Evolutionary conservation across 129 eudicot species (phyloP), one percentile per base, ranked within the genome.

Genomic region (Heracleum sosnowskyi): DNA sequence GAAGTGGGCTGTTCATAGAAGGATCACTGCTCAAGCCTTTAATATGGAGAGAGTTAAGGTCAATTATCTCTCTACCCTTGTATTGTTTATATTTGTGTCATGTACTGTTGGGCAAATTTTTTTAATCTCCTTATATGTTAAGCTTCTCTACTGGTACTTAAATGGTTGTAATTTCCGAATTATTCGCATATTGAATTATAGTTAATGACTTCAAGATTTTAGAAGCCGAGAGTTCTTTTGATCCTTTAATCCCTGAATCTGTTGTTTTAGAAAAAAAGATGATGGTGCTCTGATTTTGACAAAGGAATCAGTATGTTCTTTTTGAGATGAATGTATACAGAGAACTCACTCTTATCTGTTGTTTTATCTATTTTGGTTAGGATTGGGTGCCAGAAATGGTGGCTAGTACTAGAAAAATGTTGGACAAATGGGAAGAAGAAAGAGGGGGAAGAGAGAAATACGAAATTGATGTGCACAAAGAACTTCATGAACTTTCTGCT

Each of bases 341-440:
- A 69, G 22, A 29, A 34, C 8, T 68, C 4, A 35, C n/a, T 31
- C 74, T 33, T 20, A 69, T 33, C 0, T 33, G n/a, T 16, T 7
- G 24, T 69, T 7, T 35, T 0, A 16, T 35, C 22, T 0, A 16
- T 73, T 39, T 28, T 44, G 77, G 39, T 4, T 79, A 91, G 98
- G 94, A 84, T 75, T 91, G 98, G 98, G 81, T 93, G 51, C 96
- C 93, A 15, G 96, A 88, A 77, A 93, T 93, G 53, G 96, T 88
- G 41, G 88, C 72, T 18, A 91, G 98, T 63, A 91, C 89, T 0
- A 82, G 9, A 31, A 85, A 82, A 64, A 85, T 87, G 91, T 69
- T 93, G 77, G 53, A 24, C 49, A 85, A 79, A n/a, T 93, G 98
- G 97, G 95, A 89, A 75, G 87, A 80, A 36, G 81, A 77, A 74